Conservation (phyloP, 2,329 filamentous ascomycete genomes). For the Raffaelea arxii region DNA sequence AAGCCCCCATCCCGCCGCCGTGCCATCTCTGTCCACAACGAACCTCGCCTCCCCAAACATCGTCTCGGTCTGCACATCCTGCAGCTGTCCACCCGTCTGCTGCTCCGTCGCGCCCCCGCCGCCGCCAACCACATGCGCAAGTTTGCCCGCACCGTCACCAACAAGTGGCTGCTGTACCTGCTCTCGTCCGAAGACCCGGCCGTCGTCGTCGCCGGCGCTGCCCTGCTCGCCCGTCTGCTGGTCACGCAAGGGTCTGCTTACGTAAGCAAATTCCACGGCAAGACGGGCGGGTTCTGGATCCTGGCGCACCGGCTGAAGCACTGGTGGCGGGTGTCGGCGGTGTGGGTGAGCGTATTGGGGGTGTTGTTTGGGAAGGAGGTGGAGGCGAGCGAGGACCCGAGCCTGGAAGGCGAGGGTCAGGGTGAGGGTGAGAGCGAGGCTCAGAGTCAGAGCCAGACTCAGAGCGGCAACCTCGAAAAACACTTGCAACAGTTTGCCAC, state of each 20-base stretch:
- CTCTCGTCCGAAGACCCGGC: conserved; percentile 78
- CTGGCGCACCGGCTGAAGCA: conserved; percentile 72
- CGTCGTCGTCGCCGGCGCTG: conserved; percentile 69
- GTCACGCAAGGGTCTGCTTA: conserved; percentile 75
- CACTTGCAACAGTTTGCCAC: conserved; percentile 23
- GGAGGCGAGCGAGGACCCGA: no score
- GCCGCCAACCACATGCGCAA: conserved; percentile 65
- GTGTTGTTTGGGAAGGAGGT: conserved; percentile 82
- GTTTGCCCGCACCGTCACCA: conserved; percentile 90
- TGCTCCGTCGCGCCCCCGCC: conserved; percentile 67
- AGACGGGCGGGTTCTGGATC: conserved; percentile 79
- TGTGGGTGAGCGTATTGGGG: conserved; percentile 85
- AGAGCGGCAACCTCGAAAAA: no score
- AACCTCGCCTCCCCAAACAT: conserved; percentile 48
- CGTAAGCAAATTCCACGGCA: conserved; percentile 71
- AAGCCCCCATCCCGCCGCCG: conserved; percentile 27
- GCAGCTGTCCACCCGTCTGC: conserved; percentile 64
- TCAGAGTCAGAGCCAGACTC: no score
- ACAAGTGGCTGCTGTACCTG: conserved; percentile 93
- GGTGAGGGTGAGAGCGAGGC: no score
- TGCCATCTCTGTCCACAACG: neutral
- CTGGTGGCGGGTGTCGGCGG: conserved; percentile 77
- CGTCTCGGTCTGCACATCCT: conserved; percentile 68
- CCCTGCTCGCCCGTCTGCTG: conserved; percentile 74
- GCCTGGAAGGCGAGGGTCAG: no score